Percentiles rank a stretch among this genome's conserved stretches.
Conservation (phyloP, 495 filamentous ascomycete species). For the Penicillium crystallinum region DNA sequence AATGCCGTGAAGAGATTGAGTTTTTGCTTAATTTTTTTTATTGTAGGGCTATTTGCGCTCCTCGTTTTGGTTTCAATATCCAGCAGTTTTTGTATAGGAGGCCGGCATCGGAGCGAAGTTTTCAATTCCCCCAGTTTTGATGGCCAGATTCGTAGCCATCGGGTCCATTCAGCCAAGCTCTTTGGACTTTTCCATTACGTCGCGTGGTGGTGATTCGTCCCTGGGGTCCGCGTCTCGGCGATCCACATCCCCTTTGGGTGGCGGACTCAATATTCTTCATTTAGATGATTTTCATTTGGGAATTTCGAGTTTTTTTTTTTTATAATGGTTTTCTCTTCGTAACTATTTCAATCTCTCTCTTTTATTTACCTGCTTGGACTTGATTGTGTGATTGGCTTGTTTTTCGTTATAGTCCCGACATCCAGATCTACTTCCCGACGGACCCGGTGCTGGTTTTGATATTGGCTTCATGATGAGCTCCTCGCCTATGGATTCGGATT, state of each 20-base stretch:
- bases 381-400: background rate
- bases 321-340: background rate
- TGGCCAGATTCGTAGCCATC: background rate
- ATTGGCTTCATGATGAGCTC: conserved; percentile 6
- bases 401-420: background rate
- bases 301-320: background rate
- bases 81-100: background rate
- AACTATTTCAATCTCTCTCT: background rate
- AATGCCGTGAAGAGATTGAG: too few relatives aligned
- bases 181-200: conserved; percentile 22
- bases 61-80: background rate
- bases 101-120: background rate
- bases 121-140: background rate
- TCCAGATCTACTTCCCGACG: background rate
- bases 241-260: conserved; percentile 4
- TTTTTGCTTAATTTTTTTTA: background rate
- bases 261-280: conserved; percentile 2
- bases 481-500: background rate
- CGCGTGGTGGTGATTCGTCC: conserved; percentile 19
- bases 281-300: background rate
- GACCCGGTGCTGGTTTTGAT: background rate
- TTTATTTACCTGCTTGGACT: background rate
- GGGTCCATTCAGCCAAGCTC: background rate
- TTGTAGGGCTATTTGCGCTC: background rate
- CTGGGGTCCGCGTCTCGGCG: conserved; percentile 6